These are phyloP conservation scores for Leptodermis oblonga DNA, from an alignment of 257 asterid genomes.

Conservation along the genomic window DNA sequence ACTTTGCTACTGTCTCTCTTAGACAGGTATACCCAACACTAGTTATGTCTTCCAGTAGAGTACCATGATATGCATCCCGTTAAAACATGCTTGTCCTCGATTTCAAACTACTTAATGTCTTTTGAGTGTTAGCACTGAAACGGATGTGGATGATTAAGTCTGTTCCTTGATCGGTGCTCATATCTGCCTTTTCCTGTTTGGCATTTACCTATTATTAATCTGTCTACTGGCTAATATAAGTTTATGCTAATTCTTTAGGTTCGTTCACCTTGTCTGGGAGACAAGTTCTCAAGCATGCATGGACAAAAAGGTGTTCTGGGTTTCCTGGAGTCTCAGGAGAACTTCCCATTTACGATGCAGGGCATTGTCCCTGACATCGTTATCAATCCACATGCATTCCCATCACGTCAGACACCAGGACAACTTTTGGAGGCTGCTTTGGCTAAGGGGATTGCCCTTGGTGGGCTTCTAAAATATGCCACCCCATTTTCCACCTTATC, in stretches of 20 bases:
- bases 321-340: slow-evolving; percentile 83
- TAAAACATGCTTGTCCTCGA: neutral
- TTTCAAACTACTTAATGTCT: neutral
- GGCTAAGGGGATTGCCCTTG: slow-evolving; percentile 87
- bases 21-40: slow-evolving; percentile 56
- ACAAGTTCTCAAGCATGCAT: slow-evolving; percentile 97
- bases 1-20: slow-evolving; percentile 72
- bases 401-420: slow-evolving; percentile 95
- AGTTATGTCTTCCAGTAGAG: neutral
- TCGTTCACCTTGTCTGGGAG: slow-evolving; percentile 93
- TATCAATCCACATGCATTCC: slow-evolving; percentile 96
- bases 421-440: slow-evolving; percentile 90
- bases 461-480: slow-evolving; percentile 66
- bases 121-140: neutral
- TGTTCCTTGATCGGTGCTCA: too few relatives aligned
- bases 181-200: neutral
- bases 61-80: neutral
- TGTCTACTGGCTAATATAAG: slow-evolving; percentile 3
- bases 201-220: neutral
- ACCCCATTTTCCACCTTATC: slow-evolving; percentile 85
- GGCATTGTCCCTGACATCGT: slow-evolving; percentile 96
- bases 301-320: slow-evolving; percentile 99
- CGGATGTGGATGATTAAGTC: neutral
- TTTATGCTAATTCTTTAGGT: slow-evolving; percentile 44
- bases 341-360: slow-evolving; percentile 75